These are phyloP conservation scores for Coniophora puteana DNA, from an alignment of 1,284 basidiomycete genomes.

Conservation along the genomic window DNA sequence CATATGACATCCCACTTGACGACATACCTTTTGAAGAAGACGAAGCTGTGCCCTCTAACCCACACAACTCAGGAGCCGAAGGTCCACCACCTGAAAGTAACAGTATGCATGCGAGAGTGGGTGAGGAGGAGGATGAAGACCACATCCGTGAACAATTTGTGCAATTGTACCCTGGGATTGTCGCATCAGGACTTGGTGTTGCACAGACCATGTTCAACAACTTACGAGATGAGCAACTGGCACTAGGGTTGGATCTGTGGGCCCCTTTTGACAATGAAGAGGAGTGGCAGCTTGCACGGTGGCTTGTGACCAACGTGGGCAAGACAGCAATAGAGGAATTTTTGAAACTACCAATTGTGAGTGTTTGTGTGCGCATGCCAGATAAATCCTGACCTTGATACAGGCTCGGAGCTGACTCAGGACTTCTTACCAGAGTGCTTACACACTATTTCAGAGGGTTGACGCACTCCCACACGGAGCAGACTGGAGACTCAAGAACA, in stretches of 20 bases:
- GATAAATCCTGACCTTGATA: background rate
- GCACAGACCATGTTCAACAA: background rate
- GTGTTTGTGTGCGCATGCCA: background rate
- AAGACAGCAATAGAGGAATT: background rate
- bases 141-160: background rate
- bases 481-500: constrained; percentile 1
- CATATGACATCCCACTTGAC: no score
- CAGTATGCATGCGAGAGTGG: background rate
- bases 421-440: background rate
- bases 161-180: background rate
- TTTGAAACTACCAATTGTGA: constrained; percentile 6
- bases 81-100: no score
- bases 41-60: no score
- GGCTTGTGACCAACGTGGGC: background rate
- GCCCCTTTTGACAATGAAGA: constrained; percentile 1
- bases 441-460: background rate
- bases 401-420: background rate
- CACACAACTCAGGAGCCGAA: no score
- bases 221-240: background rate
- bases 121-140: background rate
- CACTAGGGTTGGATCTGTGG: background rate
- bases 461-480: background rate
- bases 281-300: constrained; percentile 1
- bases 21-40: no score
- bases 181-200: background rate